phyloP scores from a whole-genome alignment of 2,329 filamentous ascomycete species.

The Xylariaceae sp. region DNA sequence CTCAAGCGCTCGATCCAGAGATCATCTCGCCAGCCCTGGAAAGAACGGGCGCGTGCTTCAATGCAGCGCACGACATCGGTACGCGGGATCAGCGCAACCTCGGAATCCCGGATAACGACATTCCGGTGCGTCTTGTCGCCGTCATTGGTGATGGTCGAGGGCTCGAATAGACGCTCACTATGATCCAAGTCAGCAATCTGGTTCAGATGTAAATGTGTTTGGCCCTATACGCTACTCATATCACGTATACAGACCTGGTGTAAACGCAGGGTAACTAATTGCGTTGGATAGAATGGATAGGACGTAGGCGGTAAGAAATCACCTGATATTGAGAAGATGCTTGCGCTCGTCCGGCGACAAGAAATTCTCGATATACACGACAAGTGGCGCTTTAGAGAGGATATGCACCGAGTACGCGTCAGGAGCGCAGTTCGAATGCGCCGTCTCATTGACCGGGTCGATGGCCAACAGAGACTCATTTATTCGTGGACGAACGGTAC shows the following conservation, averaged over 20 bases:
- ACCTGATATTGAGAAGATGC: slow-evolving; percentile 50
- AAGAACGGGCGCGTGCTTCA: slow-evolving; percentile 15
- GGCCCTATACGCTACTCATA: not conserved
- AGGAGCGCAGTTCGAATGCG: slow-evolving; percentile 31
- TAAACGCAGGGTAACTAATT: not conserved
- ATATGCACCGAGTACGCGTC: slow-evolving; percentile 45
- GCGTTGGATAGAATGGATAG: not conserved
- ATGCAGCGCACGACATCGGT: slow-evolving; percentile 33
- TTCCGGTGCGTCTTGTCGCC: slow-evolving; percentile 40
- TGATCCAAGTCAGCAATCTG: not conserved
- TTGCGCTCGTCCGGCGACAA: slow-evolving; percentile 40
- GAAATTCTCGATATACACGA: slow-evolving; percentile 51
- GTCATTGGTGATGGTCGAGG: slow-evolving; percentile 47
- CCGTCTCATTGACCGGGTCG: slow-evolving; percentile 36
- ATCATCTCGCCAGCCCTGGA: slow-evolving; percentile 51
- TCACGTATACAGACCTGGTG: not conserved
- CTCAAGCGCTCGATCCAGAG: slow-evolving; percentile 49
- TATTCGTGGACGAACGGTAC: slow-evolving; percentile 41
- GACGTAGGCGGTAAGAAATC: slow-evolving; percentile 12
- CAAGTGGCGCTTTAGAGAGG: slow-evolving; percentile 45
- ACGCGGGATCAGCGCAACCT: slow-evolving; percentile 48
- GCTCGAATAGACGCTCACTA: slow-evolving; percentile 45
- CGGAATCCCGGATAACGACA: slow-evolving; percentile 44
- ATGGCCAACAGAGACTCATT: slow-evolving; percentile 49
- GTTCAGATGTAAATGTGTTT: not conserved